These are phyloP conservation scores for Trichophyton equinum DNA, from an alignment of 2,329 filamentous ascomycete species.

Conservation along the genomic window DNA sequence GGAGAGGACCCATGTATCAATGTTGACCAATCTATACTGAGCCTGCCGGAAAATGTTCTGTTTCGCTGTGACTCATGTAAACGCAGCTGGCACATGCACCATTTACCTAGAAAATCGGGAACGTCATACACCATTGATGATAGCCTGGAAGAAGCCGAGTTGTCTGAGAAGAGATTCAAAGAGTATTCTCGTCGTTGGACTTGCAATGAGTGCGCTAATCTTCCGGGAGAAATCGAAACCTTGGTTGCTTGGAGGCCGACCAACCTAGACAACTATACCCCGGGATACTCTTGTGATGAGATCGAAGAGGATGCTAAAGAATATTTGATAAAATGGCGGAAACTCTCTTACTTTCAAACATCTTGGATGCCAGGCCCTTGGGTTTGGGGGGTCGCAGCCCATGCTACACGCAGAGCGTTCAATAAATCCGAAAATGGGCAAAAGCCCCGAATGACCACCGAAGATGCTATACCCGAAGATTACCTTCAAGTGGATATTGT, in stretches of 20 bases:
- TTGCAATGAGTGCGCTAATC: conserved; percentile 63
- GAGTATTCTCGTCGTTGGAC: conserved; percentile 66
- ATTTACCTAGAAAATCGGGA: conserved; percentile 48
- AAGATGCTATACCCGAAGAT: conserved; percentile 78
- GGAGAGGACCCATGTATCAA: conserved; percentile 63
- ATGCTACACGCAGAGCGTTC: conserved; percentile 61
- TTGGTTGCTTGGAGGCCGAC: conserved; percentile 79
- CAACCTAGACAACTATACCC: conserved; percentile 43
- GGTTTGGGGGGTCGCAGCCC: conserved; percentile 60
- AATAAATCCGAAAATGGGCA: conserved; percentile 52
- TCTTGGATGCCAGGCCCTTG: conserved; percentile 82
- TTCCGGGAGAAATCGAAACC: conserved; percentile 55
- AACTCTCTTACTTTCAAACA: conserved; percentile 66
- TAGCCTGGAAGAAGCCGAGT: conserved; percentile 20
- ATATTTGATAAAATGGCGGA: conserved; percentile 82
- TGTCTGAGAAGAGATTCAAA: conserved; percentile 47
- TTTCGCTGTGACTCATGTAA: conserved; percentile 72
- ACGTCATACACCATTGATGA: conserved; percentile 17
- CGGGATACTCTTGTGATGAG: conserved; percentile 41
- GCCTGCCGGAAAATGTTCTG: conserved; percentile 63
- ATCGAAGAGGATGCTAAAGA: conserved; percentile 70
- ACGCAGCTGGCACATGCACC: conserved; percentile 70
- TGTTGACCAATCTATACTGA: conserved; percentile 52
- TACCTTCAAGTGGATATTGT: conserved; percentile 78
- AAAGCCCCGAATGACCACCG: conserved; percentile 54